Evolutionary conservation across 2,329 filamentous ascomycete genomes (phyloP).

Genomic region (Pyrenochaeta sp.): DNA sequence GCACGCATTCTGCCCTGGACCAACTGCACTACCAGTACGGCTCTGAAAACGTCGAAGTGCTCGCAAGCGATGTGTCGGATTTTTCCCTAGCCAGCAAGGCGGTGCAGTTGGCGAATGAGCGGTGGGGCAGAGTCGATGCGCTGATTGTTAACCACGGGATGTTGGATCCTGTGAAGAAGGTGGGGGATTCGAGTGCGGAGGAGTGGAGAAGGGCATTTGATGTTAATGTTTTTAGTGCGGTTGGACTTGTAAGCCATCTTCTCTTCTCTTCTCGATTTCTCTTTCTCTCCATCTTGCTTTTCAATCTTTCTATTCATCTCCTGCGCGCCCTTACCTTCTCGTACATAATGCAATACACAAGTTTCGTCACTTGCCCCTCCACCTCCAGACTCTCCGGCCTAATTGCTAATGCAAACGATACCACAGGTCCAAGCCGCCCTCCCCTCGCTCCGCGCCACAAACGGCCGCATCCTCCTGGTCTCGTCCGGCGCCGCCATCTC

Average conservation of each 20-base stretch:
- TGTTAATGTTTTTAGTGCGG: conserved; percentile 84
- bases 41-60: conserved; percentile 61
- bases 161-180: conserved; percentile 75
- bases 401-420: too few species aligned
- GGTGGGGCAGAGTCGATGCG: conserved; percentile 79
- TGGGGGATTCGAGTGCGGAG: conserved; percentile 72
- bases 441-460: conserved; percentile 70
- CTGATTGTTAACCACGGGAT: conserved; percentile 89
- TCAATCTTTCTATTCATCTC: neutral
- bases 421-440: conserved; percentile 74
- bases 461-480: conserved; percentile 78
- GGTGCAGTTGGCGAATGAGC: conserved; percentile 69
- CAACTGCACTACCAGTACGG: conserved; percentile 56
- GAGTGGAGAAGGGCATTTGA: conserved; percentile 82
- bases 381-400: too few species aligned
- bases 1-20: conserved; percentile 64
- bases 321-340: too few species aligned
- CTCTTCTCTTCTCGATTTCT: conserved; percentile 27
- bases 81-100: conserved; percentile 65
- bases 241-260: conserved; percentile 72
- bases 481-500: conserved; percentile 78
- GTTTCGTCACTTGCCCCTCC: too few species aligned
- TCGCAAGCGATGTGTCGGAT: conserved; percentile 67
- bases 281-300: conserved; percentile 16
- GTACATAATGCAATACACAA: too few species aligned